These are phyloP conservation scores for Caryopteris hybrid DNA, from an alignment of 305 asterid genomes.

Conservation along the genomic window DNA sequence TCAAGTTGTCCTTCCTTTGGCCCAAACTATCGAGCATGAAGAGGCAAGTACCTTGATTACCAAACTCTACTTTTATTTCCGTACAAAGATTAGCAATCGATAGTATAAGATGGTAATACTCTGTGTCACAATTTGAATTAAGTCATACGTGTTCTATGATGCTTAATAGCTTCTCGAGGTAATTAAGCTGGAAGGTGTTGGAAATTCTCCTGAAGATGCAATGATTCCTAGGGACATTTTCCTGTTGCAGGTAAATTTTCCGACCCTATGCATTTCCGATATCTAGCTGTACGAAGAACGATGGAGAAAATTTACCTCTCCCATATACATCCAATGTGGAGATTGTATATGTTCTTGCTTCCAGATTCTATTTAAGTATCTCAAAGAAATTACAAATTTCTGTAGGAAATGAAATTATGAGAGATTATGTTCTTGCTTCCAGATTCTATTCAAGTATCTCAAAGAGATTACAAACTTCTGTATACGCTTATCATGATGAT, in stretches of 20 bases:
- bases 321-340: background rate
- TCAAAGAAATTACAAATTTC: too few species aligned
- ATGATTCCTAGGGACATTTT: slow-evolving; percentile 79
- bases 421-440: background rate
- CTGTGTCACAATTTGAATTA: background rate
- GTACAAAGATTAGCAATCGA: background rate
- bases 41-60: slow-evolving; percentile 53
- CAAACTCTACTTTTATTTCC: background rate
- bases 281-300: background rate
- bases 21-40: slow-evolving; percentile 87
- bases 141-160: background rate
- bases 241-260: slow-evolving; percentile 68
- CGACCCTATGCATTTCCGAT: background rate
- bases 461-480: too few species aligned
- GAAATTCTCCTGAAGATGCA: slow-evolving; percentile 72
- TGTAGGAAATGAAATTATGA: background rate
- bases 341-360: background rate
- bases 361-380: background rate
- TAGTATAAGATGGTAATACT: background rate
- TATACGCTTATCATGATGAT: too few species aligned
- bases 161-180: slow-evolving; percentile 75
- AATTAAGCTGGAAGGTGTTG: slow-evolving; percentile 75
- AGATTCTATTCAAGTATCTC: too few species aligned
- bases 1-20: slow-evolving; percentile 87
- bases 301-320: background rate